phyloP scores from a whole-genome alignment of 352 stramenopile genomes.

The Pythium coloratum region DNA sequence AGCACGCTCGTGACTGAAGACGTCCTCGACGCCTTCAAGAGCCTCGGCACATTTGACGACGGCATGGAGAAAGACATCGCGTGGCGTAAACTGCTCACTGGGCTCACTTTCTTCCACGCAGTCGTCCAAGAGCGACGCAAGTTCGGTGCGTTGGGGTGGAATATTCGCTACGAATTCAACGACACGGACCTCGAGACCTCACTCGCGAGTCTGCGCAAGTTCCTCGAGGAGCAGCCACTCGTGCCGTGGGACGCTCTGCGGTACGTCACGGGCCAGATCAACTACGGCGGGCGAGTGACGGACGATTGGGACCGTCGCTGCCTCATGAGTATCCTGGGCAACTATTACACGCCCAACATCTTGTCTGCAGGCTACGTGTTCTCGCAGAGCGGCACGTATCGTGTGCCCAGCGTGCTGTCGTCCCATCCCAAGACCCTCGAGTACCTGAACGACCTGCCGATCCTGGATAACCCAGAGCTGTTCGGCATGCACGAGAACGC shows the following conservation, averaged over 20 bases:
- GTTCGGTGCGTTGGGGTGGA: slow-evolving; percentile 94
- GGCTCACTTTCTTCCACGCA: slow-evolving; percentile 93
- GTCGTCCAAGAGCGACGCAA: slow-evolving; percentile 94
- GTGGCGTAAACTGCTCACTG: slow-evolving; percentile 91
- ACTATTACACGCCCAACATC: slow-evolving; percentile 89
- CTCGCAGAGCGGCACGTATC: slow-evolving; percentile 87
- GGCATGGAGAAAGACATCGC: slow-evolving; percentile 55
- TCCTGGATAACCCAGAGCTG: slow-evolving; percentile 90
- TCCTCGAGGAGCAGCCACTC: slow-evolving; percentile 89
- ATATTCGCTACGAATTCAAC: slow-evolving; percentile 97
- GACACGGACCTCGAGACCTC: slow-evolving; percentile 95
- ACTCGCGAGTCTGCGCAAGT: slow-evolving; percentile 87
- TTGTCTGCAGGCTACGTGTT: slow-evolving; percentile 83
- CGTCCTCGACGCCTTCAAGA: slow-evolving; percentile 55
- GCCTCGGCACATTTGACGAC: slow-evolving; percentile 59
- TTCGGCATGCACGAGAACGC: slow-evolving; percentile 98
- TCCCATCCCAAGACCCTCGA: slow-evolving; percentile 51
- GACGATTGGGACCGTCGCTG: slow-evolving; percentile 95
- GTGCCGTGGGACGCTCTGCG: slow-evolving; percentile 93
- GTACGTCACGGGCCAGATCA: slow-evolving; percentile 95
- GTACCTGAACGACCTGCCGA: slow-evolving; percentile 86
- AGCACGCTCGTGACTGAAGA: slow-evolving; percentile 85
- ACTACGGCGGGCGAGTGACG: slow-evolving; percentile 95
- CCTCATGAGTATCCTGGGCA: slow-evolving; percentile 91
- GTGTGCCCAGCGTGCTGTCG: slow-evolving; percentile 57